Base-by-base conservation (phyloP, 441 rosid genomes). In the Hura crepitans region DNA sequence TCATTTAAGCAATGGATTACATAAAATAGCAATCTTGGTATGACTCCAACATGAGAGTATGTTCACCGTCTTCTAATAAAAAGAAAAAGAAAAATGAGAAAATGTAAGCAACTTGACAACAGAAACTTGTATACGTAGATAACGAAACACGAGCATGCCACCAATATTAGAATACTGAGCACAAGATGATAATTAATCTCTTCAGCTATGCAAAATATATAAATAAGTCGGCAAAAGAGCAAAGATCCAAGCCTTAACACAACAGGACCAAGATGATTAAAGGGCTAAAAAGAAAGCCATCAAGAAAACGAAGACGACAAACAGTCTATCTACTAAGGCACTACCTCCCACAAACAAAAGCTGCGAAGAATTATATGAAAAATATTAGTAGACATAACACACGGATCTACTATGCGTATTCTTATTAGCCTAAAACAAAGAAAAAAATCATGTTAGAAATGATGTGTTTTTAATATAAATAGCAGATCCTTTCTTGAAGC, bases 211-310 rank as follows among this genome's bases (percentile, higher is more conserved):
- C 71, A 53, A 68, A 55, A 23, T 57, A 49, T 65, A 30, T 20
- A 30, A 31, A 65, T 59, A 64, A 62, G 72, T 78, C 62, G 78
- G 73, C 80, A 45, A 65, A 45, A 63, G 46, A 65, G 43, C 42
- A 49, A 18, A 65, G 72, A 64, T 59, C 63, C 45, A 73, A 49
- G 18, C 66, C 27, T 60, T 59, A 49, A 39, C 42, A 66, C 30
- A 37, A 43, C 54, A 58, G 64, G 14, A 62, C 22, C 35, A 47
- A 69, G 59, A 63, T 51, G 31, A 46, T 47, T 17, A 64, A 59
- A 27, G 22, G 64, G 61, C n/a, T 7, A 45, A 10, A 72, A 31
- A 72, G 58, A n/a, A n/a, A n/a, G n/a, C n/a, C n/a, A 18, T 15
- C 49, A 28, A 43, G 7, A 10, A 37, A 61, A 33, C 25, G 42